Percentiles rank a stretch among this genome's conserved stretches.
phyloP scores from a whole-genome alignment of 75 land plant genomes.

The Pinus albicaulis region DNA sequence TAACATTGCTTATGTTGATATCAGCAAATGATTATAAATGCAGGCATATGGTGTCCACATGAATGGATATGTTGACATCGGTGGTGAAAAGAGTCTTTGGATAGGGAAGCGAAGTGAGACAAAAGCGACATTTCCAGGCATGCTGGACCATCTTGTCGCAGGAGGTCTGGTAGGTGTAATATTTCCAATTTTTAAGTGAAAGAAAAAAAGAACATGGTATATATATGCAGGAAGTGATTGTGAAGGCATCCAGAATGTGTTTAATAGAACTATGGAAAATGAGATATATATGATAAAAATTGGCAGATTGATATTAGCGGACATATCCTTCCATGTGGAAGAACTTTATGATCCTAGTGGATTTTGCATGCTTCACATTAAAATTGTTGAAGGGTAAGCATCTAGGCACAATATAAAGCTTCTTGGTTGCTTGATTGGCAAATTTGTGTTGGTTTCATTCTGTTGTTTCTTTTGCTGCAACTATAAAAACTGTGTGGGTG shows the following conservation, averaged over 20 bases:
- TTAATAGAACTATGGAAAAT: not conserved
- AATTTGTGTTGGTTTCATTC: no score
- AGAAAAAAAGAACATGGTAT: not conserved
- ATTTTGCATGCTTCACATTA: no score
- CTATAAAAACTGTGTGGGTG: no score
- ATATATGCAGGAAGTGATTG: conserved; percentile 1
- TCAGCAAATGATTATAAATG: not conserved
- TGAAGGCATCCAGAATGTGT: not conserved
- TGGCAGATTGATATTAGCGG: not conserved
- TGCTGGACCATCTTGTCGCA: conserved; percentile 96
- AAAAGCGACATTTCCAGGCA: conserved; percentile 86
- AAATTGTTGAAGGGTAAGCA: no score
- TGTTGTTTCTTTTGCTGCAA: no score
- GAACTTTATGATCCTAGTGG: no score
- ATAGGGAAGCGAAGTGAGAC: conserved; percentile 73
- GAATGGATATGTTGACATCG: conserved; percentile 81
- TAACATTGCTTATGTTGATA: no score
- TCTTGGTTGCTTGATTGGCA: no score
- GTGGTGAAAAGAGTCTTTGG: conserved; percentile 79
- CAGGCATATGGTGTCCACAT: conserved; percentile 99
- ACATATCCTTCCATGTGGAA: no score
- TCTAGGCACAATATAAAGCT: no score
- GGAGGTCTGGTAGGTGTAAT: conserved; percentile 79
- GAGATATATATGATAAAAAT: not conserved
- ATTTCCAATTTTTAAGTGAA: not conserved